Conservation (phyloP, 106 monocot species). For the Xerophyta viscosa region DNA sequence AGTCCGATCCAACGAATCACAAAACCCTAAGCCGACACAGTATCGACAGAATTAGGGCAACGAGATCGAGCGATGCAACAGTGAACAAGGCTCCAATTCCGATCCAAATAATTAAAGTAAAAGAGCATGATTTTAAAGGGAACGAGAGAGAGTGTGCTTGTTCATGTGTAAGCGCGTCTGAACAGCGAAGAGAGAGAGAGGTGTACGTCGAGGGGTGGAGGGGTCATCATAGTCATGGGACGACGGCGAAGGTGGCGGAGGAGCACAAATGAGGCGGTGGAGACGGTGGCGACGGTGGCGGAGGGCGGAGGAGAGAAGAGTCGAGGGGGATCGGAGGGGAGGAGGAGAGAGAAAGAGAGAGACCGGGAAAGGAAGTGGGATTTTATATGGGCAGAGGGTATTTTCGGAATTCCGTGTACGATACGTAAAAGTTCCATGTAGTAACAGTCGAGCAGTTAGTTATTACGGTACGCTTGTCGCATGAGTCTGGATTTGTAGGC, state of each 20-base stretch:
- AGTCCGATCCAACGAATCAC: constrained; percentile 16
- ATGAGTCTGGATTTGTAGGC: too few relatives aligned
- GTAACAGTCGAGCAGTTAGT: too few relatives aligned
- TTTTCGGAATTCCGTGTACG: neutral
- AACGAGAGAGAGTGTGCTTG: neutral
- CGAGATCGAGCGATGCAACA: constrained; percentile 9
- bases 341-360: neutral
- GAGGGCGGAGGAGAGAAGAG: neutral
- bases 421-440: too few relatives aligned
- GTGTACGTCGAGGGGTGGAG: constrained; percentile 51
- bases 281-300: neutral
- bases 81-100: too few relatives aligned
- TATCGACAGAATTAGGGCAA: neutral
- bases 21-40: neutral
- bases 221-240: constrained; percentile 57
- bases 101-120: neutral
- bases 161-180: neutral
- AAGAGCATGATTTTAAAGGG: neutral
- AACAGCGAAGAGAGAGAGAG: neutral
- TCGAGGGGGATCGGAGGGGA: neutral
- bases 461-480: too few relatives aligned
- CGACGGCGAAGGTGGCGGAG: constrained; percentile 5
- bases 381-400: neutral
- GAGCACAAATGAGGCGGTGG: neutral
- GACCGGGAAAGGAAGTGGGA: neutral